A percentile compares a stretch with the other conserved stretches of the same genome.
phyloP scores from a whole-genome alignment of 306 rosid genomes.

The Ormosia semicastrata region DNA sequence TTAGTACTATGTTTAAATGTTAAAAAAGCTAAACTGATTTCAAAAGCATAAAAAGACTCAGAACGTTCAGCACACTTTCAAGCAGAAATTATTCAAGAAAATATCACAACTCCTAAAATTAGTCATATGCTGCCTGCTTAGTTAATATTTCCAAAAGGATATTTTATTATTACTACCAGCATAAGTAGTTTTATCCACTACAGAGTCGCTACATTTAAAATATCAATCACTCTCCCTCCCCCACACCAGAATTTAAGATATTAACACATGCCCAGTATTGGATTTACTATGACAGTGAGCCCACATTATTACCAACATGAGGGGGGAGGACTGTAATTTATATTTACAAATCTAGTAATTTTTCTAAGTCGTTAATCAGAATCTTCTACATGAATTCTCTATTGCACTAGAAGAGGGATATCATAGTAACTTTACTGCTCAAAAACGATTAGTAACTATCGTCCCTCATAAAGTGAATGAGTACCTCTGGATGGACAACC shows the following conservation, averaged over 20 bases:
- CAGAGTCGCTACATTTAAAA: not conserved
- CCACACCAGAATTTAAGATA: not conserved
- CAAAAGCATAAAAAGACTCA: not conserved
- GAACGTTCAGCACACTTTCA: not conserved
- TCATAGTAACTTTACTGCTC: not conserved
- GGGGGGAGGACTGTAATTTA: too few species aligned
- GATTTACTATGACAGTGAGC: too few species aligned
- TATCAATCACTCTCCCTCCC: not conserved
- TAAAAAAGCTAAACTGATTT: conserved; percentile 9
- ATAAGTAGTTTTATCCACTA: not conserved
- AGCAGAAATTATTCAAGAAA: not conserved
- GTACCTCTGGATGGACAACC: not conserved
- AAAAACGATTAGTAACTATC: not conserved
- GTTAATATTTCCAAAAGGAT: not conserved
- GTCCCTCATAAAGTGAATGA: not conserved
- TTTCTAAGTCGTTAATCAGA: not conserved
- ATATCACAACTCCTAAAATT: not conserved
- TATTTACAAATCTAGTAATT: too few species aligned
- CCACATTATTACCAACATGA: too few species aligned
- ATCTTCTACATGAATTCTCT: not conserved
- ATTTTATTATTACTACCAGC: not conserved
- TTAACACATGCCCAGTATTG: not conserved
- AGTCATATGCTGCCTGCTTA: not conserved
- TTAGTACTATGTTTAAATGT: not conserved
- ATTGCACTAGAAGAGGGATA: not conserved